Base-by-base conservation (phyloP, 441 rosid genomes). In the Aleurites moluccanus region DNA sequence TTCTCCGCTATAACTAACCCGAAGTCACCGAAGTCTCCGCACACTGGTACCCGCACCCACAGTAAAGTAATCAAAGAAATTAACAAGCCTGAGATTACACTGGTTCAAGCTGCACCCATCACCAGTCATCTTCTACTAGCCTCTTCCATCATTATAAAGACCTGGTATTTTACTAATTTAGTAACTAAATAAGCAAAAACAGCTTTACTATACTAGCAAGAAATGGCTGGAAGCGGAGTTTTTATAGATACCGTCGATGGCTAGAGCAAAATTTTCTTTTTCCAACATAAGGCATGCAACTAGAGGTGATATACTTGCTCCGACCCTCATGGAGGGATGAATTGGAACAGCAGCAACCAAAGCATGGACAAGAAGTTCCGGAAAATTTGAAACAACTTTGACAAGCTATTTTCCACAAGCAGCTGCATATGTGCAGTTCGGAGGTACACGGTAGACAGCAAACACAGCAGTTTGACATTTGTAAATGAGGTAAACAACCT, bases 191-290 rank as follows among this genome's bases (percentile, higher is more conserved):
- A 16, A 52, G 20, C 56, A 38, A 38, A 52, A 18, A 52, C 21
- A n/a, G n/a, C n/a, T n/a, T 1, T 50, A 50, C 27, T 56, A 6
- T 14, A 25, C 57, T n/a, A 45, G 53, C 57, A 67, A 67, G 57
- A 77, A 56, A 90, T 92, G 97, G 96, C 92, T 0, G 97, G 96
- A 40, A 88, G 69, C 61, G 94, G 91, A 74, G 76, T 77, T 61
- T 92, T 92, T 75, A 45, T 80, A 61, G 94, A 91, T 62, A 85
- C 88, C n/a, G 16, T 89, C n/a, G 96, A 89, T 1, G 57, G 2
- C n/a, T n/a, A n/a, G n/a, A n/a, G n/a, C n/a, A n/a, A n/a, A n/a
- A n/a, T n/a, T n/a, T n/a, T n/a, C n/a, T n/a, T n/a, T n/a, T n/a
- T n/a, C n/a, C n/a, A n/a, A n/a, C n/a, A n/a, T n/a, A n/a, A n/a